A percentile compares a stretch with the other conserved stretches of the same genome.
These are phyloP conservation scores for Tulasnella sp. DNA, from an alignment of 768 basidiomycete genomes.

Conservation along the genomic window DNA sequence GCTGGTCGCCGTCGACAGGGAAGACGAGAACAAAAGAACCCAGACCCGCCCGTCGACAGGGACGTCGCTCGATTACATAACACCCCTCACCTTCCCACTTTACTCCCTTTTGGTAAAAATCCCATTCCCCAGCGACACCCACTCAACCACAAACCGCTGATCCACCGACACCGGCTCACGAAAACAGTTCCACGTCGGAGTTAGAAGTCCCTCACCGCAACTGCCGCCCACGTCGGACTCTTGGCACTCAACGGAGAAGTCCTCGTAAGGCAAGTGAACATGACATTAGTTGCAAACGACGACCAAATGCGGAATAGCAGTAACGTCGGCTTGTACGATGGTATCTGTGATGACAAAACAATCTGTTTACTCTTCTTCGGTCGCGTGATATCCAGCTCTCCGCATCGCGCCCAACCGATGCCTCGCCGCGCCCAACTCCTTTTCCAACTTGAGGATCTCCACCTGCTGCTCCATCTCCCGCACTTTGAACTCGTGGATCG, in stretches of 20 bases:
- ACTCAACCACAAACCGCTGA: not conserved
- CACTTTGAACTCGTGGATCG: slow-evolving; percentile 88
- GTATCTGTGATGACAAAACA: not conserved
- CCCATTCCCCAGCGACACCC: not conserved
- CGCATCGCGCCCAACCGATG: slow-evolving; percentile 76
- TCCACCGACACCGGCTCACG: not conserved
- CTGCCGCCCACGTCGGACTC: not conserved
- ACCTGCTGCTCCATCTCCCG: slow-evolving; percentile 99
- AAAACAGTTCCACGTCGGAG: not conserved
- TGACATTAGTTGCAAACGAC: not conserved
- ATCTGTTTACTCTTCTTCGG: slow-evolving; percentile 50
- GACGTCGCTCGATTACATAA: not conserved
- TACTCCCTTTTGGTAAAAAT: not conserved
- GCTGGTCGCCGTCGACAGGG: not conserved
- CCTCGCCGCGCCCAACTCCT: slow-evolving; percentile 81
- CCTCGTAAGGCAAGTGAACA: not conserved
- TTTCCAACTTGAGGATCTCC: slow-evolving; percentile 93
- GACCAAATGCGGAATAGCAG: not conserved
- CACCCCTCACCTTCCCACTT: not conserved
- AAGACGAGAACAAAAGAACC: not conserved
- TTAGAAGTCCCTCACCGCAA: not conserved
- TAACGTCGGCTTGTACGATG: not conserved
- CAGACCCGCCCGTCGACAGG: not conserved
- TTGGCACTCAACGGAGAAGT: not conserved
- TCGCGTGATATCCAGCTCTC: slow-evolving; percentile 79